Conservation (phyloP, 495 filamentous ascomycete species). For the Neurospora sp. region DNA sequence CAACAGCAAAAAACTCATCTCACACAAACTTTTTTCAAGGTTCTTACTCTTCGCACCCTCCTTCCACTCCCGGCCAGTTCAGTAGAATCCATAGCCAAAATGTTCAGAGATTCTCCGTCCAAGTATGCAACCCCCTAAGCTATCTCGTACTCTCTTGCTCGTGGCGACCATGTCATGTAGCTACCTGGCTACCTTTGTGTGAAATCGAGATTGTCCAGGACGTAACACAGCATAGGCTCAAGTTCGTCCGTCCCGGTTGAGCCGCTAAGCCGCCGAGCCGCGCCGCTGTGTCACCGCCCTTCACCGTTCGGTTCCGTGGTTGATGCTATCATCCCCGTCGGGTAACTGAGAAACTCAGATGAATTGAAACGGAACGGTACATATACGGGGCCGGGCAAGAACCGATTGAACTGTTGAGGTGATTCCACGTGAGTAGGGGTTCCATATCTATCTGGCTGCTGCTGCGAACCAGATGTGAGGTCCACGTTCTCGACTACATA, state of each 20-base stretch:
- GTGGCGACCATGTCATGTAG: neutral
- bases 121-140: neutral
- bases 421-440: neutral
- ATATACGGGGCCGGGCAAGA: neutral
- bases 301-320: neutral
- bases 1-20: neutral
- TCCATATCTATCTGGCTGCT: neutral
- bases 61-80: neutral
- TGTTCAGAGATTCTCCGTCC: neutral
- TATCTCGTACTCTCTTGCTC: neutral
- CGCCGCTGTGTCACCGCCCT: neutral
- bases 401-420: neutral
- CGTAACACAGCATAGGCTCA: neutral
- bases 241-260: neutral
- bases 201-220: neutral
- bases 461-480: neutral
- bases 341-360: neutral
- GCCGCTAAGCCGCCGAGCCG: neutral
- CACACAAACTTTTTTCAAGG: neutral
- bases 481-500: neutral
- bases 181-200: neutral
- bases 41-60: neutral
- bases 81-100: neutral
- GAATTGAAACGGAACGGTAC: neutral
- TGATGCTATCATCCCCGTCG: neutral